These are phyloP conservation scores for Tolypocladium guangdongense DNA, from an alignment of 2,329 filamentous ascomycete species.

Conservation along the genomic window DNA sequence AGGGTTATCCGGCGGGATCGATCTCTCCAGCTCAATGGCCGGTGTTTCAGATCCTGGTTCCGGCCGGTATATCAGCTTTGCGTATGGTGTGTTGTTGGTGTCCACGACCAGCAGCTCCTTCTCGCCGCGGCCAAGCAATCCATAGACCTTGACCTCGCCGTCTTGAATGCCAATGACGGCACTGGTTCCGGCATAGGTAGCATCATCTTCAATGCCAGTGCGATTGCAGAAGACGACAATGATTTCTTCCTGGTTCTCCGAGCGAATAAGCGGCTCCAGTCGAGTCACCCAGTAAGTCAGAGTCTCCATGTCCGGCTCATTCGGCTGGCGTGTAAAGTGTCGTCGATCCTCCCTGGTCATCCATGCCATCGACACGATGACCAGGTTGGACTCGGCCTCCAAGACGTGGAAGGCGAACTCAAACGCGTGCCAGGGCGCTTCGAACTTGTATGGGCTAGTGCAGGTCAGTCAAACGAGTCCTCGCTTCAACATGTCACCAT, in stretches of 20 bases:
- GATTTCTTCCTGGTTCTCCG: slow-evolving; percentile 43
- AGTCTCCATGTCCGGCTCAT: slow-evolving; percentile 60
- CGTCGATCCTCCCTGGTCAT: slow-evolving; percentile 45
- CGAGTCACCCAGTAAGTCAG: slow-evolving; percentile 66
- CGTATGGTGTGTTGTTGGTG: slow-evolving; percentile 34
- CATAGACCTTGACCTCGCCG: slow-evolving; percentile 58
- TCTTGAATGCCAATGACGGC: slow-evolving; percentile 55
- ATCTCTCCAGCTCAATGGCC: too few relatives aligned
- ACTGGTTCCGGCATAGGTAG: slow-evolving; percentile 63
- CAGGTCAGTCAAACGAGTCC: too few relatives aligned
- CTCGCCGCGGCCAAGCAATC: slow-evolving; percentile 58
- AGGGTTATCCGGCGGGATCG: too few relatives aligned
- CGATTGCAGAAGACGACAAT: slow-evolving; percentile 64
- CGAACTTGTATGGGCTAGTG: slow-evolving; percentile 26
- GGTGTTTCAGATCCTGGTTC: too few relatives aligned
- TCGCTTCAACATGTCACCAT: too few relatives aligned
- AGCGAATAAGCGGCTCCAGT: slow-evolving; percentile 52
- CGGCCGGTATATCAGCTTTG: slow-evolving; percentile 28
- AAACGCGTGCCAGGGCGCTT: slow-evolving; percentile 26
- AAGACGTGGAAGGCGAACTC: slow-evolving; percentile 46
- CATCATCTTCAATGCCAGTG: slow-evolving; percentile 53
- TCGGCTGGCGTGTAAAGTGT: slow-evolving; percentile 32
- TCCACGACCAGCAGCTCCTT: slow-evolving; percentile 60
- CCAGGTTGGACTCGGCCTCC: slow-evolving; percentile 43
- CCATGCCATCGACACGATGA: slow-evolving; percentile 72